phyloP scores from a whole-genome alignment of 805 yeast genomes.

The Sugiyamaella americana region DNA sequence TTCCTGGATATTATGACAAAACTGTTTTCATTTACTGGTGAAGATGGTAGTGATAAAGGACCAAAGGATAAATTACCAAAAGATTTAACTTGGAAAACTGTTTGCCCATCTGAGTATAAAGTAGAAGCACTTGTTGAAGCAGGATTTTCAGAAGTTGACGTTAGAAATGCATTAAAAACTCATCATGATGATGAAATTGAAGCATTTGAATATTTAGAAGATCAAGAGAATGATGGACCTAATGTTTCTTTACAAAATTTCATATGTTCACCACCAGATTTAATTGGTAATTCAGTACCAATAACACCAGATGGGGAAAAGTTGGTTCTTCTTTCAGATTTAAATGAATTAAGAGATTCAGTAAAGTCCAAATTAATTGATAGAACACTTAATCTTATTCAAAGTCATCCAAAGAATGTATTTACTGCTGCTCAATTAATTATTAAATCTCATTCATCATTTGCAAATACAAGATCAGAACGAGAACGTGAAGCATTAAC shows the following conservation, averaged over 20 bases:
- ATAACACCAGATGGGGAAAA: slow-evolving; percentile 10
- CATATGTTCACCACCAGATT: neutral
- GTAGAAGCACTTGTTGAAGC: slow-evolving; percentile 21
- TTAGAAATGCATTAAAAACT: slow-evolving; percentile 11
- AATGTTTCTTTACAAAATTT: neutral
- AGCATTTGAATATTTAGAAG: slow-evolving; percentile 7
- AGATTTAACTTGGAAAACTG: slow-evolving; percentile 18
- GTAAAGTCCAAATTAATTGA: slow-evolving; percentile 18
- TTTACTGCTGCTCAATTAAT: slow-evolving; percentile 19
- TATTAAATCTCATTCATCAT: slow-evolving; percentile 13
- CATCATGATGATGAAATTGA: slow-evolving; percentile 9
- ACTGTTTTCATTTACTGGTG: slow-evolving; percentile 17
- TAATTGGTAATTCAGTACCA: slow-evolving; percentile 15
- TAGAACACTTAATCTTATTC: slow-evolving; percentile 19
- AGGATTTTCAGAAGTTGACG: slow-evolving; percentile 15
- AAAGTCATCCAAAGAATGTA: slow-evolving; percentile 21
- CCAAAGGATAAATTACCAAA: slow-evolving; percentile 18
- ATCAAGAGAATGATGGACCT: slow-evolving; percentile 2
- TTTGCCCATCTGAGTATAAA: slow-evolving; percentile 25
- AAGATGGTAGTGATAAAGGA: slow-evolving; percentile 9
- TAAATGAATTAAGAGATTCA: slow-evolving; percentile 22
- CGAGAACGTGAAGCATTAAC: slow-evolving; percentile 12
- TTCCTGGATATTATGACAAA: slow-evolving; percentile 18
- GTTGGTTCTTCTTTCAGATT: slow-evolving; percentile 18
- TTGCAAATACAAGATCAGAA: slow-evolving; percentile 12